phyloP scores from a whole-genome alignment of 1,284 basidiomycete species.

The Cryptococcus floricola region DNA sequence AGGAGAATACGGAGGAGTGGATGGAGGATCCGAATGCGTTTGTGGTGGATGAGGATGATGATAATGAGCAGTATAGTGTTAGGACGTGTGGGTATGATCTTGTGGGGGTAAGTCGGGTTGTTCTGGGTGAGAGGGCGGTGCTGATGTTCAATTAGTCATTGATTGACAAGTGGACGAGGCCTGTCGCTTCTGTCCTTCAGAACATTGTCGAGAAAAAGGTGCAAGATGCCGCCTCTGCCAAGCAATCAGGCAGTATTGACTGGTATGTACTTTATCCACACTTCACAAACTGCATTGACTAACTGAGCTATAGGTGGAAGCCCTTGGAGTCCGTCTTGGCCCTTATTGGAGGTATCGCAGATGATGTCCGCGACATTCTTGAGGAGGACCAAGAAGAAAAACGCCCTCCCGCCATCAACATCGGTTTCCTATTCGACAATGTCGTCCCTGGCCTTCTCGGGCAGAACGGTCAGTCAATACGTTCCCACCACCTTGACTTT shows the following conservation, averaged over 20 bases:
- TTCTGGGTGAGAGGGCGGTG: neutral
- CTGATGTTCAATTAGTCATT: conserved; percentile 56
- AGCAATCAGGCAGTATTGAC: conserved; percentile 35
- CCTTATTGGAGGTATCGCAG: conserved; percentile 76
- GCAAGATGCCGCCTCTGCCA: conserved; percentile 31
- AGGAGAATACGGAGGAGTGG: conserved; percentile 90
- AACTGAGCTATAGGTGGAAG: conserved; percentile 66
- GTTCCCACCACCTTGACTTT: neutral
- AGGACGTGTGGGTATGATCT: conserved; percentile 81
- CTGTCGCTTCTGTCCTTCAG: conserved; percentile 61
- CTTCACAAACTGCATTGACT: conserved; percentile 21
- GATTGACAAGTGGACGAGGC: conserved; percentile 53
- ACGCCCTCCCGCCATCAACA: conserved; percentile 64
- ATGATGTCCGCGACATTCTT: conserved; percentile 68
- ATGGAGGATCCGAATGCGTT: conserved; percentile 82
- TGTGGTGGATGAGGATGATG: conserved; percentile 91
- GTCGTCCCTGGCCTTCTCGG: conserved; percentile 72
- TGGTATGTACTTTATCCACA: conserved; percentile 38
- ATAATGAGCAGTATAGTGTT: conserved; percentile 73
- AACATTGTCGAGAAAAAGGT: conserved; percentile 54
- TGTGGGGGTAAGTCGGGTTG: conserved; percentile 58
- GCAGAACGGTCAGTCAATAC: conserved; percentile 27
- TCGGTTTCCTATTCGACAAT: conserved; percentile 68
- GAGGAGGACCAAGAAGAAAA: conserved; percentile 66
- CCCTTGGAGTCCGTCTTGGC: conserved; percentile 78